Conservation (phyloP, 139 green algal species). For the Chlorella sp. region DNA sequence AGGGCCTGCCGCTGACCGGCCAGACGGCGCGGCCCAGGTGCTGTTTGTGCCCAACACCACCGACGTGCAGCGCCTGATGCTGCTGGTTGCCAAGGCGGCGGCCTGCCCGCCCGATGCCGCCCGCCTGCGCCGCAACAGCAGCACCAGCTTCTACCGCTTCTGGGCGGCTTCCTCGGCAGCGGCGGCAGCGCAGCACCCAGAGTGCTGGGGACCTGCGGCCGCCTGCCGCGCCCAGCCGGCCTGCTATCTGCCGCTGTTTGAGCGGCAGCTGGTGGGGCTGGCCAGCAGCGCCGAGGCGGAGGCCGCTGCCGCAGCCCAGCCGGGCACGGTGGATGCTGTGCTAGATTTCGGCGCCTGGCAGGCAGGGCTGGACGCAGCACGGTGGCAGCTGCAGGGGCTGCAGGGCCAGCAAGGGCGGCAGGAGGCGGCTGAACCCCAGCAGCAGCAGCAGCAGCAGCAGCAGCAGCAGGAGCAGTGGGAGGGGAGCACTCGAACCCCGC, state of each 20-base stretch:
- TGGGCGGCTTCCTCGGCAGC: conserved; percentile 44
- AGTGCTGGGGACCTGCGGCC: background rate
- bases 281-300: conserved; percentile 33
- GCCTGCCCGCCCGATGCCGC: conserved; percentile 62
- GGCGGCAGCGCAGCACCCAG: background rate
- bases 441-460: background rate
- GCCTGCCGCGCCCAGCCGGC: conserved; percentile 54
- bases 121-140: conserved; percentile 1
- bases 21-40: conserved; percentile 39
- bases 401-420: background rate
- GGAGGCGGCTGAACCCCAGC: background rate
- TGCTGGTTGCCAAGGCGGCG: conserved; percentile 52
- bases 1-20: conserved; percentile 58
- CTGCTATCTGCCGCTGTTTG: conserved; percentile 63
- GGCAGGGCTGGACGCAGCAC: background rate
- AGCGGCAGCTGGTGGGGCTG: conserved; percentile 27
- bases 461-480: background rate
- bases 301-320: conserved; percentile 3
- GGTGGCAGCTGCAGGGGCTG: background rate
- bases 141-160: conserved; percentile 64
- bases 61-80: conserved; percentile 39
- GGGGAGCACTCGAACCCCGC: background rate
- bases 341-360: conserved; percentile 46
- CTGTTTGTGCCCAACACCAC: conserved; percentile 64
- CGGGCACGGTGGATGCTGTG: conserved; percentile 56